A percentile compares a stretch with the other conserved stretches of the same genome.
Evolutionary conservation across 176 grass and related monocot species (phyloP).

Genomic region (Alloteropsis semialata): DNA sequence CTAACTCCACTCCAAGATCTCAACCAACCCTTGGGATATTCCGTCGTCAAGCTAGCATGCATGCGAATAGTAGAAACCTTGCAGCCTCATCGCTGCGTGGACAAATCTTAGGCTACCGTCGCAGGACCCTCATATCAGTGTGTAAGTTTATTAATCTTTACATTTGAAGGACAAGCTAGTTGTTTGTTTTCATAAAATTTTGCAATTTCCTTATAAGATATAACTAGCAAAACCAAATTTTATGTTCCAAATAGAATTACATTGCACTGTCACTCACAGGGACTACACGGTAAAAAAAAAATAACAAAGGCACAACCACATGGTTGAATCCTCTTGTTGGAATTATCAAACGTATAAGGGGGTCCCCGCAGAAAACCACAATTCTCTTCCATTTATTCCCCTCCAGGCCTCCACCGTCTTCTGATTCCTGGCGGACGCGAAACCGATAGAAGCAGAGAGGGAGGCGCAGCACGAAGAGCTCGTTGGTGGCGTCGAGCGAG

Average conservation of each 20-base stretch:
- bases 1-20: not conserved
- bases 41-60: fast-evolving
- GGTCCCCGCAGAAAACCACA: not conserved
- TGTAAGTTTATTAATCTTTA: not conserved
- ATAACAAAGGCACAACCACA: not conserved
- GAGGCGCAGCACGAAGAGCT: conserved; percentile 12
- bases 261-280: not conserved
- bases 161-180: fast-evolving
- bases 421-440: conserved; percentile 32
- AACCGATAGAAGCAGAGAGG: conserved; percentile 4
- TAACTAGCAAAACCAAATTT: not conserved
- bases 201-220: no score
- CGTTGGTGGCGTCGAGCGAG: conserved; percentile 13
- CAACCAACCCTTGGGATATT: fast-evolving
- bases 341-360: not conserved
- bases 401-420: not conserved
- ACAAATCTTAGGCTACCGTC: fast-evolving
- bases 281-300: not conserved
- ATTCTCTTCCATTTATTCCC: not conserved
- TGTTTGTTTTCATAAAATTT: no score
- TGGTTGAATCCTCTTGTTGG: not conserved
- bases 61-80: fast-evolving
- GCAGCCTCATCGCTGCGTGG: fast-evolving
- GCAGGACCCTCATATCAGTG: no score
- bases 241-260: not conserved